Evolutionary conservation across 129 eudicot species (phyloP).

Genomic region (Rutidosis leptorrhynchoides): DNA sequence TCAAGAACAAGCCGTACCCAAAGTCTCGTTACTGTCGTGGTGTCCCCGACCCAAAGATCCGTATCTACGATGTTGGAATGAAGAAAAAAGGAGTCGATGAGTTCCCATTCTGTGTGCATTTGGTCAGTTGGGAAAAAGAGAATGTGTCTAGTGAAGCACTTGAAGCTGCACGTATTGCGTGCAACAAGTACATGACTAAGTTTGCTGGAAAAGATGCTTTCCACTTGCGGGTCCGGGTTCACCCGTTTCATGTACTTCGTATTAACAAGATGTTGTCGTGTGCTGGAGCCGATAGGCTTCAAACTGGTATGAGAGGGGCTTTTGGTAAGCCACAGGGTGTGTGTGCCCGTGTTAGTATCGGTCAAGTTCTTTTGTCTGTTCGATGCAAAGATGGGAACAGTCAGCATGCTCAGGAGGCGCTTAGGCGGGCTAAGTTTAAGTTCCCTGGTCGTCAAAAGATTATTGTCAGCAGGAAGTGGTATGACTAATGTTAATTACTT

Average conservation of each 20-base stretch:
- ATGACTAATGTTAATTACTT: neutral
- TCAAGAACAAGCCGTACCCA: slow-evolving; percentile 79
- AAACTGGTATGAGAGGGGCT: slow-evolving; percentile 82
- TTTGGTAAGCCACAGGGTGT: slow-evolving; percentile 71
- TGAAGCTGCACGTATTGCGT: too few species aligned
- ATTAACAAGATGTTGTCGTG: too few species aligned
- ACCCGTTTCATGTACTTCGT: too few species aligned
- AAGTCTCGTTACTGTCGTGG: slow-evolving; percentile 78
- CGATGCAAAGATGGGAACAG: slow-evolving; percentile 66
- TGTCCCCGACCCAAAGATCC: slow-evolving; percentile 84
- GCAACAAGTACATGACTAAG: too few species aligned
- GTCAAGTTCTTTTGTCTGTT: too few species aligned
- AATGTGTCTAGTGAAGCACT: too few species aligned
- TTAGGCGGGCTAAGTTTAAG: slow-evolving; percentile 90
- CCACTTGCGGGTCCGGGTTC: too few species aligned
- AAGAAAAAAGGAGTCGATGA: too few species aligned
- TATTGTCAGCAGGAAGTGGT: slow-evolving; percentile 89
- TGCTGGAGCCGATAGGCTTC: slow-evolving; percentile 95
- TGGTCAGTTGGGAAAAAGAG: too few species aligned
- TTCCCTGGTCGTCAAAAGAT: too few species aligned
- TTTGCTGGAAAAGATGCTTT: too few species aligned
- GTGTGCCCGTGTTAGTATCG: slow-evolving; percentile 74
- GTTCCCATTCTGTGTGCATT: too few species aligned
- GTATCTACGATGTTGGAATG: slow-evolving; percentile 90
- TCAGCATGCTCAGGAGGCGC: slow-evolving; percentile 72